These are phyloP conservation scores for Voacanga thouarsii DNA, from an alignment of 257 asterid species.

Conservation along the genomic window DNA sequence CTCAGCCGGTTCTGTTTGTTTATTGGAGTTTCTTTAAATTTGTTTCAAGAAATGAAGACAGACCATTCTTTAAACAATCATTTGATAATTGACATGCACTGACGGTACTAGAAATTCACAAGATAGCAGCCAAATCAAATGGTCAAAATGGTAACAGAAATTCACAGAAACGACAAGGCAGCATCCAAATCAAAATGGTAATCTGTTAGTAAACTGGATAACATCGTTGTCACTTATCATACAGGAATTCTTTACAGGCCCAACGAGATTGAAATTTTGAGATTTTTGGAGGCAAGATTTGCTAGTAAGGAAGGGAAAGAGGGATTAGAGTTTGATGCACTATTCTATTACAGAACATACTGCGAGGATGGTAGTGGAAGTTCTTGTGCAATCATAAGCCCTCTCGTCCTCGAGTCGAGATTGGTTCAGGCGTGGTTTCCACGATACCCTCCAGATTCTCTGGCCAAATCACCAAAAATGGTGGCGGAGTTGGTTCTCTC, in stretches of 20 bases:
- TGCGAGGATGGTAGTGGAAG: not conserved
- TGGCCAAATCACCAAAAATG: not conserved
- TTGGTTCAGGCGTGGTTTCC: constrained; percentile 8
- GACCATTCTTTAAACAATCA: too few relatives aligned
- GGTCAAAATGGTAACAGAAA: not conserved
- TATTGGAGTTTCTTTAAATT: not conserved
- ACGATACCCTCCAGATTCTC: constrained; percentile 6
- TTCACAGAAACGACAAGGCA: not conserved
- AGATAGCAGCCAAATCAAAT: not conserved
- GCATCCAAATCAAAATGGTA: too few relatives aligned
- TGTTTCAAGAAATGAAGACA: too few relatives aligned
- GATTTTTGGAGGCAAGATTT: too few relatives aligned
- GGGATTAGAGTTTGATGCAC: not conserved
- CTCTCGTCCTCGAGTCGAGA: constrained; percentile 3
- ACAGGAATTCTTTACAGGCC: not conserved
- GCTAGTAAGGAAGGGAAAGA: not conserved
- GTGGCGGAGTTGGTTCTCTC: not conserved
- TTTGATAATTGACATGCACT: too few relatives aligned
- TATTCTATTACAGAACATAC: not conserved
- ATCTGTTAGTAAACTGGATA: not conserved
- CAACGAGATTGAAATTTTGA: too few relatives aligned
- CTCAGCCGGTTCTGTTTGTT: too few relatives aligned
- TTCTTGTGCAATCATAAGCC: constrained; percentile 11
- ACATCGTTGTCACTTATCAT: not conserved
- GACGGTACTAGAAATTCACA: too few relatives aligned